phyloP scores from a whole-genome alignment of 352 stramenopile species.

The Phytophthora gonapodyides region DNA sequence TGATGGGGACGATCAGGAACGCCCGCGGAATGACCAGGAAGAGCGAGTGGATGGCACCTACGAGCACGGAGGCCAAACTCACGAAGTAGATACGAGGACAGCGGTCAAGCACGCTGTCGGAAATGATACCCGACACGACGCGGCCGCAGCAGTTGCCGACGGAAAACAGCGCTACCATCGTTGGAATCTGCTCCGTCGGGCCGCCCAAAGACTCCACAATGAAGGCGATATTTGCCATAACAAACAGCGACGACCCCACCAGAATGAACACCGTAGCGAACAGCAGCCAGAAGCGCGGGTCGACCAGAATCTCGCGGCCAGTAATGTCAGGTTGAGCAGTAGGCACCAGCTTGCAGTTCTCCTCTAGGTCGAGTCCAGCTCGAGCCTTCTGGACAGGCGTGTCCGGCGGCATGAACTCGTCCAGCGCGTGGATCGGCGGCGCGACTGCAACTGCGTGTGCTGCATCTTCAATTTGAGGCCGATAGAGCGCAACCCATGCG shows the following conservation, averaged over 20 bases:
- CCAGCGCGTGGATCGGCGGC: slow-evolving; percentile 37
- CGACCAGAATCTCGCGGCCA: slow-evolving; percentile 45
- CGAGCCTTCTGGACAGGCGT: slow-evolving; percentile 6
- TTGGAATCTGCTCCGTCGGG: slow-evolving; percentile 53
- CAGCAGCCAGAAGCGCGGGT: slow-evolving; percentile 69
- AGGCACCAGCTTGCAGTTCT: slow-evolving; percentile 10
- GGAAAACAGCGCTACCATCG: slow-evolving; percentile 74
- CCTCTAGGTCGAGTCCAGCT: slow-evolving; percentile 6
- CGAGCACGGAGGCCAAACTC: slow-evolving; percentile 54
- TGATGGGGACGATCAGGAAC: slow-evolving; percentile 59
- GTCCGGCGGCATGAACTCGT: slow-evolving; percentile 49
- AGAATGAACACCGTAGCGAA: slow-evolving; percentile 76
- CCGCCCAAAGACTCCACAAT: slow-evolving; percentile 66
- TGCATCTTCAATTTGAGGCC: slow-evolving; percentile 20
- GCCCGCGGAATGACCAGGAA: slow-evolving; percentile 56
- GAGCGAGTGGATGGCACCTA: slow-evolving; percentile 58
- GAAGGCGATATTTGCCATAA: slow-evolving; percentile 85
- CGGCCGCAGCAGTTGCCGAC: slow-evolving; percentile 67
- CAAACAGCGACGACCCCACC: slow-evolving; percentile 71
- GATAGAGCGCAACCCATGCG: slow-evolving; percentile 59
- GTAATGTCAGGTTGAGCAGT: slow-evolving; percentile 51
- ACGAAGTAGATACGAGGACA: slow-evolving; percentile 70
- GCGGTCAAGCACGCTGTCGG: slow-evolving; percentile 54
- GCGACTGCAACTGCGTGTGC: slow-evolving; percentile 7
- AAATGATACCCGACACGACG: slow-evolving; percentile 59